phyloP scores from a whole-genome alignment of 495 filamentous ascomycete species.

The Penicillium daleae region DNA sequence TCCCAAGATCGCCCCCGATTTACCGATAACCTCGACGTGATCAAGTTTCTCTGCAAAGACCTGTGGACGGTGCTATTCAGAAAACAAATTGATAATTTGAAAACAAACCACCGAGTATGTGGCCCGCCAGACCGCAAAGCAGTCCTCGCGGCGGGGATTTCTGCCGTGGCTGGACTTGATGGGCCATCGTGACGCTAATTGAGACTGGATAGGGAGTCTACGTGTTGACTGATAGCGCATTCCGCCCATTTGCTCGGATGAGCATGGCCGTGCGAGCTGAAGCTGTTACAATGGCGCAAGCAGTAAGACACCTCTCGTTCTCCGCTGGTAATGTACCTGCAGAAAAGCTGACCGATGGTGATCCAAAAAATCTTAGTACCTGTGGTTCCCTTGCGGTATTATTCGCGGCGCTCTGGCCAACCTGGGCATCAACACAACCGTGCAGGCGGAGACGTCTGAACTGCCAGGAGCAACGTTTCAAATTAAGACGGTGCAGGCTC shows the following conservation, averaged over 20 bases:
- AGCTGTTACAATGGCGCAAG: constrained; percentile 73
- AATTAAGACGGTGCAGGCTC: constrained; percentile 79
- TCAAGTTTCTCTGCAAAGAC: constrained; percentile 99
- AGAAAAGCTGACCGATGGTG: background rate
- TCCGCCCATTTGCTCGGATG: constrained; percentile 88
- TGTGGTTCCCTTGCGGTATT: constrained; percentile 93
- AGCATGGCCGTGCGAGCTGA: constrained; percentile 73
- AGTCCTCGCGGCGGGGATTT: background rate
- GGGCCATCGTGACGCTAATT: background rate
- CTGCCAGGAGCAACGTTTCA: constrained; percentile 91
- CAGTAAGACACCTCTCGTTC: constrained; percentile 59
- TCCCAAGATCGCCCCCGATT: constrained; percentile 85
- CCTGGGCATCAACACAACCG: constrained; percentile 87
- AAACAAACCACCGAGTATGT: constrained; percentile 90
- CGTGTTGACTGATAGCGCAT: constrained; percentile 91
- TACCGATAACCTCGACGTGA: constrained; percentile 83
- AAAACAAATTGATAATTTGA: constrained; percentile 97
- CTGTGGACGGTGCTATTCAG: constrained; percentile 91
- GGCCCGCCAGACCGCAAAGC: background rate
- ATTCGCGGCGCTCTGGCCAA: constrained; percentile 86
- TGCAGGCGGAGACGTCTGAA: constrained; percentile 85
- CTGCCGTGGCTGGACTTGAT: background rate
- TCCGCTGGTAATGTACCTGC: background rate
- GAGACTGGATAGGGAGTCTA: constrained; percentile 74
- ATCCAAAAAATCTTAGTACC: constrained; percentile 60